Base-by-base conservation (phyloP, 331 rosid species). In the Ulmus americana region DNA sequence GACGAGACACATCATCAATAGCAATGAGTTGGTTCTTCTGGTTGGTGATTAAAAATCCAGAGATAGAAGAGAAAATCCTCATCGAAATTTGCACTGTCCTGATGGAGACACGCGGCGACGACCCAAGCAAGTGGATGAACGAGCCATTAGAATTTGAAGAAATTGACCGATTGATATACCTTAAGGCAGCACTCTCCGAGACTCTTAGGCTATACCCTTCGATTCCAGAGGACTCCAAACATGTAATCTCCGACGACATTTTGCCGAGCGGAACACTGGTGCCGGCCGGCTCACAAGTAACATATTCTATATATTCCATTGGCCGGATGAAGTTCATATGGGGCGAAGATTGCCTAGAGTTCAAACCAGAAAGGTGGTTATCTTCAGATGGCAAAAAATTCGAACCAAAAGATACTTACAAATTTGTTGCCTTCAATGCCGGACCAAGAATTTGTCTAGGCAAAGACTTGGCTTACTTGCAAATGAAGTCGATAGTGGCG, bases 11-110 rank as follows among this genome's bases (percentile, higher is more conserved):
- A 5, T 90, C 97, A 67, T 90, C 97, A 0, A 90, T 85, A 0
- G 97, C 97, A 0, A 67, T 90, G 0, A 90, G 94, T 60, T 90
- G 97, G 97, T 90, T 90, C 73, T 87, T 90, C 55, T 87, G 84
- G 84, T 47, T 90, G 55, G 81, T 90, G 41, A 83, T 5, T 8
- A 51, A 65, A 20, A 74, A 80, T 40, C 88, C 88, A 0, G 14
- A 6, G 0, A 88, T 83, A 0, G 95, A 90, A 68, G 94, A 83
- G n/a, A 83, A 82, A 55, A 83, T 90, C 35, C 53, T 90, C 9
- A 0, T 0, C 0, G 97, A 90, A 52, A 67, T 90, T 0, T 85
- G 94, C 80, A 65, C 85, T 2, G 81, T 90, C 48, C 64, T 90
- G 0, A 43, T 49, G 54, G 84, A 85, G 72, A 83, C 95, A 41